Base-by-base conservation (phyloP, 768 basidiomycete genomes). In the Cystofilobasidium macerans region DNA sequence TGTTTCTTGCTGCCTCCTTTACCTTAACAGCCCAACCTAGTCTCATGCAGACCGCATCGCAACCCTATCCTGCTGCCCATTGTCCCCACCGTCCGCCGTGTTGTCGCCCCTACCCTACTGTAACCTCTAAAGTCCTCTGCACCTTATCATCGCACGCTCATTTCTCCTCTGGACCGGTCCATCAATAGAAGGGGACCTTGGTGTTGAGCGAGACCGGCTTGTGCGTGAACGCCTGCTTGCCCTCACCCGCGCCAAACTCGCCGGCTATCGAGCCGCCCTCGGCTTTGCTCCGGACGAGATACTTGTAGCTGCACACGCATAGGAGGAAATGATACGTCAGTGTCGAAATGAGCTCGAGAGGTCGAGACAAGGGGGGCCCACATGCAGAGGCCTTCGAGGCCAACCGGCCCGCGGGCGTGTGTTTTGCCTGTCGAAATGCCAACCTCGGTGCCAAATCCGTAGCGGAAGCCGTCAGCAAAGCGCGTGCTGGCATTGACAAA, bases 371-470 rank as follows among this genome's bases (percentile, higher is more conserved):
- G 13, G 40, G 22, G 24, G 40, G 56, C 65, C 43, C 13, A 43
- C 33, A 62, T 32, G 68, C 71, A 57, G 30, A 72, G 69, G 12
- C 72, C 72, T 45, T 73, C 72, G 61, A 97, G 79, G 0, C 94
- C 94, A 1, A 98, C 94, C 0, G 95, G 95, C 3, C 95, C 95
- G 47, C 94, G 81, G 20, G 95, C 93, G 73, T 99, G 95, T 64
- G 95, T 94, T 73, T 88, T 85, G 0, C 94, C 93, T 0, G 95
- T 99, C 75, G 87, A 88, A 72, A 99, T 95, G 12, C 95, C 95
- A 0, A 99, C 94, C 77, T 98, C 95, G 6, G 95, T 93, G 2
- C 95, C 95, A 70, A 95, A 92, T 0, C 95, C 95, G 74, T 91
- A 98, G 68, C 94, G 78, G 77, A 93, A 95, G 16, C 95, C 94